Evolutionary conservation across 768 basidiomycete species (phyloP), one percentile per base, ranked within the genome.

Genomic region (Suillus subalutaceus): DNA sequence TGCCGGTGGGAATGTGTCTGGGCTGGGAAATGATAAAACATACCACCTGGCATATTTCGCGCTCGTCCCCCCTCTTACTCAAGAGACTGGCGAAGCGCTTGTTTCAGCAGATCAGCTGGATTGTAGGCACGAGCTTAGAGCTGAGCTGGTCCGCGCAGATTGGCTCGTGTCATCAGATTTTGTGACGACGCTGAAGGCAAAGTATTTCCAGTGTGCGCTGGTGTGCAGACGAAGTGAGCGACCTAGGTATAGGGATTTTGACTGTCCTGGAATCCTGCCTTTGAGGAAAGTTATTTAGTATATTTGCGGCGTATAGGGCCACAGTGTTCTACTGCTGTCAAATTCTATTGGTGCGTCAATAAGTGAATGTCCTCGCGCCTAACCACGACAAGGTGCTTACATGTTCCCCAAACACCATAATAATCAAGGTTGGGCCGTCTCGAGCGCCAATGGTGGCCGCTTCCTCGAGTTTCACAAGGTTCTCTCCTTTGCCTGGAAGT

Each of bases 371-470:
- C 37, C 65, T 20, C n/a, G 26, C 43, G 41, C 38, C 53, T 38
- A 20, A 43, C 44, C 32, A 57, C 41, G 6, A 43, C 41, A 2
- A 43, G 41, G 41, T 43, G 41, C 87, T 80, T 75, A 94, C 93
- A 73, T 86, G 80, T 73, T 92, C 90, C 63, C 93, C 90, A 71
- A 92, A 94, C 38, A 92, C 80, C 3, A 90, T 92, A 16, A 95
- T 82, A 32, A 94, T 68, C 65, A 94, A 77, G 63, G 84, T 84
- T 6, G 90, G 84, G 0, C 93, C 93, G 63, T 94, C 91, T 67
- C 88, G 82, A 48, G 94, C 87, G 9, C 93, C 93, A n/a, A 94
- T 85, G 0, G 93, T 93, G 1, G 93, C 90, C 35, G 94, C 73
- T 62, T 93, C 90, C 48, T 93, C 88, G 43, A 94, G 76, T 50